phyloP scores from a whole-genome alignment of 2,329 filamentous ascomycete genomes.

The Lasiodiplodia citricola region DNA sequence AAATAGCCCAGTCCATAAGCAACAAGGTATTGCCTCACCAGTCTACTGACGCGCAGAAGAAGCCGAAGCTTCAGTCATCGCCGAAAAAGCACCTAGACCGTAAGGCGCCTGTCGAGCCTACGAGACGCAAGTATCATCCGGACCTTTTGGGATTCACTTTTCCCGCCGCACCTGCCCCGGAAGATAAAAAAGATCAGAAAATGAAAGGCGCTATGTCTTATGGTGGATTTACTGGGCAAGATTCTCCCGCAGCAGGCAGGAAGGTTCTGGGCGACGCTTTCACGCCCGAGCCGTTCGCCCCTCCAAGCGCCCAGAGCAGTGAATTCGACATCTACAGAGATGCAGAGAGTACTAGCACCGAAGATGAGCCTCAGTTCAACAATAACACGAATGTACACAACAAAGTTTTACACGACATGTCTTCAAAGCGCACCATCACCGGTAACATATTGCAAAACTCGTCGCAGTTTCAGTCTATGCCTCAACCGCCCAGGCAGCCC shows the following conservation, averaged over 20 bases:
- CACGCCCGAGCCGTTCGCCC: not conserved
- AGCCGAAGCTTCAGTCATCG: not conserved
- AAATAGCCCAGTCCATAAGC: not conserved
- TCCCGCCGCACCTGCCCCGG: not conserved
- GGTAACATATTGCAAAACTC: not conserved
- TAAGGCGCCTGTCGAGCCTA: not conserved
- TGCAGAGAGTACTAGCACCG: not conserved
- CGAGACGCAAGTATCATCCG: not conserved
- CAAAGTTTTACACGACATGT: not conserved
- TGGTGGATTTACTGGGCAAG: not conserved
- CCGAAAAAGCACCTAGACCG: not conserved
- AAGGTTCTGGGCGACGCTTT: no score
- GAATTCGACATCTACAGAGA: not conserved
- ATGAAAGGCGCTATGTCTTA: not conserved
- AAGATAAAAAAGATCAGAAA: not conserved
- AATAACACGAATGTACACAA: not conserved
- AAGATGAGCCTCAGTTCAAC: not conserved
- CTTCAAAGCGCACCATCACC: not conserved
- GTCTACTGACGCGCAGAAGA: not conserved
- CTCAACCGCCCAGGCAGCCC: not conserved
- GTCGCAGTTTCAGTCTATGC: not conserved
- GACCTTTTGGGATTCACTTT: not conserved
- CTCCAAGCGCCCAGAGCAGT: not conserved
- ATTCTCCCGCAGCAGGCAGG: not conserved
- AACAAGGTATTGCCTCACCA: not conserved